Conservation (phyloP, 2,329 filamentous ascomycete species). For the Trichoderma atroviride region DNA sequence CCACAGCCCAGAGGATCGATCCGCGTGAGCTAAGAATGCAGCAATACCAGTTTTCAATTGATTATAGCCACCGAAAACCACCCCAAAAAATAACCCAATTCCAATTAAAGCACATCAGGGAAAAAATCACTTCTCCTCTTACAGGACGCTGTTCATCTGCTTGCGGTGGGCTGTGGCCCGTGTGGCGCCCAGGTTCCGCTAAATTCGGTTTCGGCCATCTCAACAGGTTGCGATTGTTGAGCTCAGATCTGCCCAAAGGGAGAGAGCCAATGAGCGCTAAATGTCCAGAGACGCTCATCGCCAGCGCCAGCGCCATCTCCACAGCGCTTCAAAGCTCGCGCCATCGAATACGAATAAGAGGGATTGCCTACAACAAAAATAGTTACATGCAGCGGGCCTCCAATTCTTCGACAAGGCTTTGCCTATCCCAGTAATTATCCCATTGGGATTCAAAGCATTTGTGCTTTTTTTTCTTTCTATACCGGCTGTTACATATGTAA, state of each 20-base stretch:
- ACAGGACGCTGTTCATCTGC: background rate
- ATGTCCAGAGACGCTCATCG: background rate
- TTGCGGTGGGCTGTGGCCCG: background rate
- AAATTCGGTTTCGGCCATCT: background rate
- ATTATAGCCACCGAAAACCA: background rate
- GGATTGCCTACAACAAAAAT: background rate
- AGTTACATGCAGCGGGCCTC: background rate
- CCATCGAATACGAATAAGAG: conserved; percentile 3
- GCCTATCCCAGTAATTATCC: background rate
- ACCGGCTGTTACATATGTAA: background rate
- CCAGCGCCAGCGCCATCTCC: background rate
- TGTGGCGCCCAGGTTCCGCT: background rate
- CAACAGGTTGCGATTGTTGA: conserved; percentile 3
- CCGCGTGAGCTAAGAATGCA: background rate
- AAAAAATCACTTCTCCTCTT: background rate
- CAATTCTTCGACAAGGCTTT: background rate
- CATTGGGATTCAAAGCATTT: background rate
- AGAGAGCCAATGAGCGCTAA: background rate
- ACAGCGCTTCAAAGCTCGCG: background rate
- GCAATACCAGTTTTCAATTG: background rate
- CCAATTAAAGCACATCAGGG: background rate
- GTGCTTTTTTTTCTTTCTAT: background rate
- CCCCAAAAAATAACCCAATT: background rate
- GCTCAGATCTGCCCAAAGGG: background rate
- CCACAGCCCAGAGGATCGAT: background rate